Evolutionary conservation across 2,329 filamentous ascomycete species (phyloP).

Genomic region (Exserohilum rostratum): DNA sequence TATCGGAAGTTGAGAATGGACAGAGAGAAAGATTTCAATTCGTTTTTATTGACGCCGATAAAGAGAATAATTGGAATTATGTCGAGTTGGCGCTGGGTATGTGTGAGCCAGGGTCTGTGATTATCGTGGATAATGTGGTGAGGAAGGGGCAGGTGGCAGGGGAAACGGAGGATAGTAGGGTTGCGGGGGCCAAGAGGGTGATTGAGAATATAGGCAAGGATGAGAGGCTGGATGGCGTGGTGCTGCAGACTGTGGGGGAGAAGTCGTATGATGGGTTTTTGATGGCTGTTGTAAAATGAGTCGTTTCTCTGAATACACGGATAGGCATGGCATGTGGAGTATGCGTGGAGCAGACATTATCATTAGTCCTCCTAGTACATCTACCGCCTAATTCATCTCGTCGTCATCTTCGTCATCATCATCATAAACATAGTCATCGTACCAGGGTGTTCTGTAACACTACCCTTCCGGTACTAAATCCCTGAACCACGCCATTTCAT

Average conservation of each 20-base stretch:
- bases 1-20: constrained; percentile 49
- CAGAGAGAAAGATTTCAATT: constrained; percentile 55
- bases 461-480: neutral
- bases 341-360: constrained; percentile 1
- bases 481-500: constrained; percentile 6
- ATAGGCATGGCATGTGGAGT: neutral
- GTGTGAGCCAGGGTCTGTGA: constrained; percentile 48
- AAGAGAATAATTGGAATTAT: constrained; percentile 57
- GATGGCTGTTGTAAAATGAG: constrained; percentile 47
- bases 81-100: constrained; percentile 55
- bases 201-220: constrained; percentile 54
- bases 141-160: constrained; percentile 47
- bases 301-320: no score
- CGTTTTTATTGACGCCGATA: constrained; percentile 62
- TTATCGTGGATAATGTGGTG: constrained; percentile 61
- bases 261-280: constrained; percentile 58
- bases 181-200: constrained; percentile 46
- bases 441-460: neutral
- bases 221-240: constrained; percentile 50
- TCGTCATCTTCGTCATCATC: neutral
- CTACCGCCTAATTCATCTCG: neutral
- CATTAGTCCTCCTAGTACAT: constrained; percentile 1
- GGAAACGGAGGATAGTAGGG: constrained; percentile 28
- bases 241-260: constrained; percentile 55
- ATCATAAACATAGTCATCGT: neutral